Percentiles rank a stretch among this genome's conserved stretches.
phyloP scores from a whole-genome alignment of 768 basidiomycete species.

The Omphalotus guepiniiformis region DNA sequence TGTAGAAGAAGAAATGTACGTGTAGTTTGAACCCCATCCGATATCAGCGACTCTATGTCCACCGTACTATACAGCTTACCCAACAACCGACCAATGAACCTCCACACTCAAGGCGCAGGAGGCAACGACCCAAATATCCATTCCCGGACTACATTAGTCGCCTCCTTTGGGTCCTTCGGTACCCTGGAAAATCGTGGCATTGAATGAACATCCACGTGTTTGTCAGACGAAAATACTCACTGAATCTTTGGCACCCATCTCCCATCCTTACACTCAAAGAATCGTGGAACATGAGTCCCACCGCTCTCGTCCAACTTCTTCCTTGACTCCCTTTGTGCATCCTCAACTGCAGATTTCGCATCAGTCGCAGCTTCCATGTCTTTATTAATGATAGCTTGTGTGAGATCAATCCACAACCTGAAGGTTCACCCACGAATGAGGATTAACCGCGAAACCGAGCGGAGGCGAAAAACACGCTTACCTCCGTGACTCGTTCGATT shows the following conservation, averaged over 20 bases:
- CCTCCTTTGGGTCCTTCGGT: constrained; percentile 64
- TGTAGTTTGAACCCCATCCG: too few relatives aligned
- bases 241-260: constrained; percentile 79
- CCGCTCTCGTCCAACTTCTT: constrained; percentile 72
- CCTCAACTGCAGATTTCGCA: constrained; percentile 88
- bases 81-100: too few relatives aligned
- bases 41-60: too few relatives aligned
- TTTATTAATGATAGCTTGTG: constrained; percentile 76
- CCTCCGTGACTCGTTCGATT: constrained; percentile 86
- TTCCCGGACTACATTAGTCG: constrained; percentile 59
- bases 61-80: too few relatives aligned
- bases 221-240: constrained; percentile 36
- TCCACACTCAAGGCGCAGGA: too few relatives aligned
- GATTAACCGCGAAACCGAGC: neutral
- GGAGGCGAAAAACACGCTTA: constrained; percentile 24
- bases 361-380: constrained; percentile 95
- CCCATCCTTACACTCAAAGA: constrained; percentile 73
- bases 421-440: neutral
- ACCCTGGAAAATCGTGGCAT: constrained; percentile 40
- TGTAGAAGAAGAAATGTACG: too few relatives aligned
- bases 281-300: constrained; percentile 65
- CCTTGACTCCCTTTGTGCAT: constrained; percentile 81
- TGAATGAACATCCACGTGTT: constrained; percentile 7
- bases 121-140: constrained; percentile 64
- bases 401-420: constrained; percentile 81